A percentile compares a stretch with the other conserved stretches of the same genome.
Conservation (phyloP, 495 filamentous ascomycete genomes). For the Penicillium simplicissimum region DNA sequence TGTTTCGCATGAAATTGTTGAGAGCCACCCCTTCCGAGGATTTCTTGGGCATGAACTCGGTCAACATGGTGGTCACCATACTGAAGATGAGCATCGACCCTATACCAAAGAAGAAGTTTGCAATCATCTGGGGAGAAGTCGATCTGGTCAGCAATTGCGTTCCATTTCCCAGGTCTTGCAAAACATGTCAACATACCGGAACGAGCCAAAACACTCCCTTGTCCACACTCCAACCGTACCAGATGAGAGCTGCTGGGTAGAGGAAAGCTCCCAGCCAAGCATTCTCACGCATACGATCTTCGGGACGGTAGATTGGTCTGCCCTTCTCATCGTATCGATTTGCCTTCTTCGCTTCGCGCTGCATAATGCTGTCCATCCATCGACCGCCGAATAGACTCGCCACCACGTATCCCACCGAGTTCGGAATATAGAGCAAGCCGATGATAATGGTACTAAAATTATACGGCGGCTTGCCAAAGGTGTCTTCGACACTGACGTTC, state of each 20-base stretch:
- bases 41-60: slow-evolving; percentile 83
- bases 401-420: slow-evolving; percentile 74
- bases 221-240: slow-evolving; percentile 67
- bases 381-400: slow-evolving; percentile 73
- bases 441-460: slow-evolving; percentile 71
- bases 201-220: slow-evolving; percentile 60
- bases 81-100: slow-evolving; percentile 89
- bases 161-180: neutral
- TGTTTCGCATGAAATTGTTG: slow-evolving; percentile 76
- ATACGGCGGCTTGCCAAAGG: slow-evolving; percentile 75
- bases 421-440: slow-evolving; percentile 79
- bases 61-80: slow-evolving; percentile 77
- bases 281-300: slow-evolving; percentile 90
- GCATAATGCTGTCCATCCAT: slow-evolving; percentile 93
- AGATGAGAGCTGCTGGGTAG: slow-evolving; percentile 67
- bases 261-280: slow-evolving; percentile 77
- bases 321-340: slow-evolving; percentile 69
- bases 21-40: slow-evolving; percentile 79
- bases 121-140: slow-evolving; percentile 55
- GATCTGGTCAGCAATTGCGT: slow-evolving; percentile 5
- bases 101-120: slow-evolving; percentile 86
- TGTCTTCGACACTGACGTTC: slow-evolving; percentile 79
- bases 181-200: slow-evolving; percentile 55
- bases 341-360: slow-evolving; percentile 71
- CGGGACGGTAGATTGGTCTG: slow-evolving; percentile 70